Evolutionary conservation across 768 basidiomycete species (phyloP).

Genomic region (Boletus subcaerulescens): DNA sequence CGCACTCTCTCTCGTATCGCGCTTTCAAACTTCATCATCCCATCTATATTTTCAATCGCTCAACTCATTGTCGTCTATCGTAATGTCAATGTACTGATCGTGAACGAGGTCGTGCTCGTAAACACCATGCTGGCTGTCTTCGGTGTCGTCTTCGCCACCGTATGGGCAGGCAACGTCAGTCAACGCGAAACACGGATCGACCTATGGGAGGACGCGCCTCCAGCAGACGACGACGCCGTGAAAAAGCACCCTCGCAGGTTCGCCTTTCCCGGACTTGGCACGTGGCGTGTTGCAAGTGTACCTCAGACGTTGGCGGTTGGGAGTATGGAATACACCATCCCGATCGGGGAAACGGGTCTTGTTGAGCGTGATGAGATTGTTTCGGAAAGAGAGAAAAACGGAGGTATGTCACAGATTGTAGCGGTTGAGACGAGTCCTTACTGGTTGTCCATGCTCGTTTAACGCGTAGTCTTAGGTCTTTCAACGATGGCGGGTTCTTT

Average conservation of each 20-base stretch:
- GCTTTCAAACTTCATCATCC: conserved; percentile 33
- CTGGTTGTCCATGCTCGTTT: background rate
- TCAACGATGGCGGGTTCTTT: background rate
- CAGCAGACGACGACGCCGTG: background rate
- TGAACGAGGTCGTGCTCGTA: conserved; percentile 28
- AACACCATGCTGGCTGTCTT: conserved; percentile 33
- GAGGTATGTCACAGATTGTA: conserved; percentile 3
- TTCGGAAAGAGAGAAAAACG: background rate
- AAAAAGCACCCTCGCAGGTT: background rate
- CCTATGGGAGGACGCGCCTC: background rate
- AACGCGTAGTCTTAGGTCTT: background rate
- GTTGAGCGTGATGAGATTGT: background rate
- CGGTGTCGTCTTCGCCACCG: conserved; percentile 34
- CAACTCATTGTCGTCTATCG: conserved; percentile 31
- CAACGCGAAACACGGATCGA: background rate
- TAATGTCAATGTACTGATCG: conserved; percentile 14
- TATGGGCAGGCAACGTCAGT: conserved; percentile 24
- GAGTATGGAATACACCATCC: background rate
- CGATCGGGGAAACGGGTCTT: background rate
- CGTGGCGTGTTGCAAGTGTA: conserved; percentile 17
- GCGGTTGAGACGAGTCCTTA: background rate
- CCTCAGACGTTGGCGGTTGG: conserved; percentile 4
- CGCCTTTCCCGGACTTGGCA: conserved; percentile 13
- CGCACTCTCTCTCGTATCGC: conserved; percentile 29
- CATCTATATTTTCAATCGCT: conserved; percentile 29